Evolutionary conservation across 2,329 filamentous ascomycete species (phyloP).

Genomic region (Apiospora kogelbergensis): DNA sequence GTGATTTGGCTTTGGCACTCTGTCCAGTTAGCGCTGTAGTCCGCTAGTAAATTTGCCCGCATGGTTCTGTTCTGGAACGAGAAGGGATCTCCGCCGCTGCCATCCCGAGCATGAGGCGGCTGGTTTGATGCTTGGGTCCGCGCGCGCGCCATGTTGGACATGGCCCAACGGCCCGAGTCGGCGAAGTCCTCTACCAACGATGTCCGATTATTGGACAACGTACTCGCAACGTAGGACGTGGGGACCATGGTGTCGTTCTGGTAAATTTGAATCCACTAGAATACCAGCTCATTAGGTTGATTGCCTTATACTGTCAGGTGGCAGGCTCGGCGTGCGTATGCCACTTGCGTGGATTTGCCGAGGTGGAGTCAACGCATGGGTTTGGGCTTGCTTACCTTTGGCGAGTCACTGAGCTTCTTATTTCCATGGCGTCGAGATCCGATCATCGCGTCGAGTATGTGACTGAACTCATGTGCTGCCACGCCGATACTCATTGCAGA

Average conservation of each 20-base stretch:
- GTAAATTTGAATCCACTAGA: not conserved
- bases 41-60: not conserved
- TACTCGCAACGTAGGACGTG: not conserved
- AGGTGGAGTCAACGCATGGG: no score
- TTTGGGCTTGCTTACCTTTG: not conserved
- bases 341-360: no score
- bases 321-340: no score
- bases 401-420: not conserved
- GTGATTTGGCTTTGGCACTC: not conserved
- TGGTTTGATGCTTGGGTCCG: not conserved
- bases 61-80: not conserved
- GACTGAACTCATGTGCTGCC: not conserved
- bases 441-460: not conserved
- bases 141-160: not conserved
- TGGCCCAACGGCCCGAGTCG: not conserved
- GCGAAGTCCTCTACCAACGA: not conserved
- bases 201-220: not conserved
- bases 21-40: not conserved
- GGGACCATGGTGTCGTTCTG: not conserved
- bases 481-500: not conserved
- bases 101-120: no score
- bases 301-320: no score
- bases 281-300: not conserved
- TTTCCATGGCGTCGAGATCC: not conserved
- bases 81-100: not conserved